Percentiles rank a stretch among this genome's conserved stretches.
These are phyloP conservation scores for Pythium insidiosum DNA, from an alignment of 352 stramenopile species.

Conservation along the genomic window DNA sequence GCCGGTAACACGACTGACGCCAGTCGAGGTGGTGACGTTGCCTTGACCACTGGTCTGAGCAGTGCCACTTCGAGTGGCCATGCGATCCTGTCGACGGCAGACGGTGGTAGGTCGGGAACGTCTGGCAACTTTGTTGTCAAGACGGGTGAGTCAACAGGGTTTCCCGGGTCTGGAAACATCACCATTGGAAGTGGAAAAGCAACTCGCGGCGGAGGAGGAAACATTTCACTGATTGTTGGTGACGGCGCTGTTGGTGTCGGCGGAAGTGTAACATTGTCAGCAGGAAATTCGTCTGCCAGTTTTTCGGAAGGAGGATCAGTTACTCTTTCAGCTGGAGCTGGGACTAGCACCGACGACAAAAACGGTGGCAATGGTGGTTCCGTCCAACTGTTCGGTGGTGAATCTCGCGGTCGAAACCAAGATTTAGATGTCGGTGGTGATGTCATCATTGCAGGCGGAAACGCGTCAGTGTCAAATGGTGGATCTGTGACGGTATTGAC, in stretches of 20 bases:
- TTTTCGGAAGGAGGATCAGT: conserved; percentile 33
- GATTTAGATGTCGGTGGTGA: conserved; percentile 25
- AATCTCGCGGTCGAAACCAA: conserved; percentile 28
- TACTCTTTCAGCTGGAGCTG: conserved; percentile 34
- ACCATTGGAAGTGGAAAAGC: conserved; percentile 52
- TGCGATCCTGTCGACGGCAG: conserved; percentile 33
- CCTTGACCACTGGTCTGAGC: conserved; percentile 43
- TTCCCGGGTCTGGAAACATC: conserved; percentile 52
- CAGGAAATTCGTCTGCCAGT: conserved; percentile 22
- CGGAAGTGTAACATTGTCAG: conserved; percentile 6
- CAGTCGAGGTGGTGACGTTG: conserved; percentile 43
- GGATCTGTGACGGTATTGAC: conserved; percentile 35
- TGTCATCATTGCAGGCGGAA: conserved; percentile 29
- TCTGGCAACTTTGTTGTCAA: conserved; percentile 70
- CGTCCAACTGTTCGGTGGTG: conserved; percentile 38
- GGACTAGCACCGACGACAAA: conserved; percentile 34
- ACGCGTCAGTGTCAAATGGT: conserved; percentile 27
- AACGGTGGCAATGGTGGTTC: conserved; percentile 48
- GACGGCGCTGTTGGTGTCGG: conserved; percentile 34
- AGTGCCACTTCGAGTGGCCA: conserved; percentile 41
- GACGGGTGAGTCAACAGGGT: conserved; percentile 44
- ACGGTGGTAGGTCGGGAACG: conserved; percentile 44
- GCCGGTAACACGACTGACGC: conserved; percentile 30
- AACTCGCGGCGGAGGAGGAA: conserved; percentile 33
- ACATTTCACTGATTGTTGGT: conserved; percentile 17